Percentiles rank a stretch among this genome's conserved stretches.
Conservation (phyloP, 257 asterid genomes). For the Coffea canephora region DNA sequence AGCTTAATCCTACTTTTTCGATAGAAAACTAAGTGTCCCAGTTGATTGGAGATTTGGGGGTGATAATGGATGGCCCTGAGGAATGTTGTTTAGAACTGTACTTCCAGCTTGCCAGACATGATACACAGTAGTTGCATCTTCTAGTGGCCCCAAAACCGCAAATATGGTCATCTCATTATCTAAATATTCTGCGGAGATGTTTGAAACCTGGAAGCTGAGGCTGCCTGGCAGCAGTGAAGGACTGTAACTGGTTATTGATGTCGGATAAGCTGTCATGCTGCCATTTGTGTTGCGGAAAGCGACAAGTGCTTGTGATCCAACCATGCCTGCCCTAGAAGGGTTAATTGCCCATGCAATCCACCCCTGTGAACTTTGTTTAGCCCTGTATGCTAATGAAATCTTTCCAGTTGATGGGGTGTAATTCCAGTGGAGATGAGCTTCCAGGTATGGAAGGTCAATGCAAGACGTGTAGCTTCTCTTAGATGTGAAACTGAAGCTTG, state of each 20-base stretch:
- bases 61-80: constrained; percentile 42
- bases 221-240: neutral
- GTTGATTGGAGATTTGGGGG: constrained; percentile 37
- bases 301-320: neutral
- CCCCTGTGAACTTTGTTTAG: neutral
- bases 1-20: neutral
- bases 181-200: neutral
- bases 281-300: neutral
- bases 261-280: neutral
- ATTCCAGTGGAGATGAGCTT: neutral
- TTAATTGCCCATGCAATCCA: constrained; percentile 2
- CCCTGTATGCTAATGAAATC: neutral
- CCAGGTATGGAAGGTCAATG: neutral
- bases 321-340: neutral
- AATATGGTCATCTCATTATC: neutral
- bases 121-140: constrained; percentile 32
- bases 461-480: neutral
- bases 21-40: neutral
- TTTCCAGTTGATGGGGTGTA: neutral
- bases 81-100: constrained; percentile 35
- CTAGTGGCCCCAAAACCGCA: constrained; percentile 17
- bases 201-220: neutral
- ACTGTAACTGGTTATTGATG: neutral
- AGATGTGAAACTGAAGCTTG: neutral
- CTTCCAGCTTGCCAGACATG: constrained; percentile 54